Base-by-base conservation (phyloP, 768 basidiomycete genomes). In the Mycena epipterygia region DNA sequence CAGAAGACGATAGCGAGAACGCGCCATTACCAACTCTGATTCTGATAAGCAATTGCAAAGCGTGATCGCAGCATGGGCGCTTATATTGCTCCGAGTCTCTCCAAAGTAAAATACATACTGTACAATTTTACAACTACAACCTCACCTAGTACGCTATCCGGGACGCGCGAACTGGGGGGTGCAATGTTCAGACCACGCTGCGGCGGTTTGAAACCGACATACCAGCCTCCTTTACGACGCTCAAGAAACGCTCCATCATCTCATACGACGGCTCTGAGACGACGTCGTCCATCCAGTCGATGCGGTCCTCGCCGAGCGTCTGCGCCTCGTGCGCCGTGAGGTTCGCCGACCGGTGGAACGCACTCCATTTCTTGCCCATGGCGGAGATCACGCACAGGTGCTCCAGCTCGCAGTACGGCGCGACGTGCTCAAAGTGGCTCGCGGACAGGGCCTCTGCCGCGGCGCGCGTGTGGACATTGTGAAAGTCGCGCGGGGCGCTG, bases 201-300 rank as follows among this genome's bases (percentile, higher is more conserved):
- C 23, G 27, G 7, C 25, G 2, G 8, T 33, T 59, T 19, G 23
- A 41, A 32, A 4, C 21, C 11, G 56, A 52, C 71, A 11, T 51
- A 73, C 71, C 52, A 37, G 33, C 37, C 52, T 65, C 72, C 49
- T 73, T 73, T 7, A 70, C 3, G 9, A 32, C 37, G 41, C 41
- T 25, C 35, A 73, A 64, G 49, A 73, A 73, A 12, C 61, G 17
- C 35, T 73, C 72, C 27, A 73, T 39, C 68, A 73, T 67, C 37
- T 73, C 72, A 37, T 70, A 73, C 56, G 72, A 73, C 25, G 62
- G 55, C 53, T 73, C 72, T 1, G 68, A 70, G 6, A 70, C 51
- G n/a, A 73, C 53, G 52, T 73, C 72, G 11, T 70, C 72, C 72
- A 73, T 73, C 72, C 72, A 73, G 1, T 73, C 72, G 21, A 73